These are phyloP conservation scores for Pseudogymnoascus sp. DNA, from an alignment of 2,329 filamentous ascomycete genomes.

Conservation along the genomic window DNA sequence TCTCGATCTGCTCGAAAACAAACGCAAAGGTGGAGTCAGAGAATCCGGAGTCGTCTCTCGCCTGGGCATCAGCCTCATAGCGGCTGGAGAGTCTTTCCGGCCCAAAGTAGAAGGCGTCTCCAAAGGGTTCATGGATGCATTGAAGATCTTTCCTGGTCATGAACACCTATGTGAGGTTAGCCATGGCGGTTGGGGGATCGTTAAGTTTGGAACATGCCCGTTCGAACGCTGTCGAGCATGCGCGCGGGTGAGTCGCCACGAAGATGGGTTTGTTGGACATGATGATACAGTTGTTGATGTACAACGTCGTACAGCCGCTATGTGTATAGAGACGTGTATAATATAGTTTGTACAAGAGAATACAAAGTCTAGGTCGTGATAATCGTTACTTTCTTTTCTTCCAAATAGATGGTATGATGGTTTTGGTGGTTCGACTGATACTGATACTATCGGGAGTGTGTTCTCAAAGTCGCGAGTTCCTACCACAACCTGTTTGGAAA, in stretches of 20 bases:
- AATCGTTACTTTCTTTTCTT: not conserved
- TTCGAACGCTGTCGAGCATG: slow-evolving; percentile 96
- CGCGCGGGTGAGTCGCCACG: slow-evolving; percentile 84
- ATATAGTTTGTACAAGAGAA: slow-evolving; percentile 3
- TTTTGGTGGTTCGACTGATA: slow-evolving; percentile 1
- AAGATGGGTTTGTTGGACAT: slow-evolving; percentile 83
- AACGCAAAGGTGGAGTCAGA: slow-evolving; percentile 62
- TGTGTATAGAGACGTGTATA: not conserved
- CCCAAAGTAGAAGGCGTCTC: slow-evolving; percentile 92
- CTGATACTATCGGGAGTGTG: not conserved
- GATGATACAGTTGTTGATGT: slow-evolving; percentile 20
- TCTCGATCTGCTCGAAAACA: slow-evolving; percentile 67
- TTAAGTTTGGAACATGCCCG: slow-evolving; percentile 47
- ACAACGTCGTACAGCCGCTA: not conserved
- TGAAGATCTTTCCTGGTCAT: slow-evolving; percentile 84
- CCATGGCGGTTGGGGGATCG: not conserved
- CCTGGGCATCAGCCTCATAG: slow-evolving; percentile 59
- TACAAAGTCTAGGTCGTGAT: not conserved
- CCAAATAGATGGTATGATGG: not conserved
- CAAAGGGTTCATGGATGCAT: slow-evolving; percentile 92
- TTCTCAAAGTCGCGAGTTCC: not conserved
- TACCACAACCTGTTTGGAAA: not conserved
- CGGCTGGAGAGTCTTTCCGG: slow-evolving; percentile 76
- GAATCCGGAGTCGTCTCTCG: slow-evolving; percentile 55
- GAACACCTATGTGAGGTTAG: slow-evolving; percentile 60